These are phyloP conservation scores for Gyrodon lividus DNA, from an alignment of 768 basidiomycete species.

Conservation along the genomic window DNA sequence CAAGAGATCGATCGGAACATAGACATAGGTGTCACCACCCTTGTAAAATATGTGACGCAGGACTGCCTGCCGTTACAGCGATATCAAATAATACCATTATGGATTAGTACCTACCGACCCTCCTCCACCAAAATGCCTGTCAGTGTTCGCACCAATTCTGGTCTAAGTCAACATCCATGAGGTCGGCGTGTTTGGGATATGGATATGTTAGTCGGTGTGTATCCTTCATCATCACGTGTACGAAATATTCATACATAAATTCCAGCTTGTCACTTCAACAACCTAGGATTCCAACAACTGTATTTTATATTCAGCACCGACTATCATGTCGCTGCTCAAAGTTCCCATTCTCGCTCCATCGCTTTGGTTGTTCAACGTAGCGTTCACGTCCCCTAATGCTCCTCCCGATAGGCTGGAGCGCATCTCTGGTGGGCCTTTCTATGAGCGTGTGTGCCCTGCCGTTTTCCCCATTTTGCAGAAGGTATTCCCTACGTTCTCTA, in stretches of 20 bases:
- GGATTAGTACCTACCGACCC: background rate
- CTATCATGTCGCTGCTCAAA: constrained; percentile 22
- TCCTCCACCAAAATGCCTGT: background rate
- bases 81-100: background rate
- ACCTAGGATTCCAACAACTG: background rate
- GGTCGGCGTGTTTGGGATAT: background rate
- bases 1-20: too few relatives aligned
- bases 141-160: background rate
- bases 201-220: background rate
- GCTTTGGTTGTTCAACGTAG: constrained; percentile 27
- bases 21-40: background rate
- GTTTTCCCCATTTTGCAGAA: constrained; percentile 22
- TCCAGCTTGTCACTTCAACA: background rate
- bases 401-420: constrained; percentile 22
- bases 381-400: constrained; percentile 22
- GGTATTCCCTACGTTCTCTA: constrained; percentile 10
- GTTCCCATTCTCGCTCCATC: constrained; percentile 23
- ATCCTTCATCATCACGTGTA: constrained; percentile 16
- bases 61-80: background rate
- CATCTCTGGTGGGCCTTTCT: constrained; percentile 15
- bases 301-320: background rate
- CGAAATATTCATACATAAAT: constrained; percentile 12
- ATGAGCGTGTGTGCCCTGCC: constrained; percentile 23
- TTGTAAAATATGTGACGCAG: background rate
- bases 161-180: background rate